A percentile compares a stretch with the other conserved stretches of the same genome.
Conservation (phyloP, 2,329 filamentous ascomycete genomes). For the Penicillium rolfsii region DNA sequence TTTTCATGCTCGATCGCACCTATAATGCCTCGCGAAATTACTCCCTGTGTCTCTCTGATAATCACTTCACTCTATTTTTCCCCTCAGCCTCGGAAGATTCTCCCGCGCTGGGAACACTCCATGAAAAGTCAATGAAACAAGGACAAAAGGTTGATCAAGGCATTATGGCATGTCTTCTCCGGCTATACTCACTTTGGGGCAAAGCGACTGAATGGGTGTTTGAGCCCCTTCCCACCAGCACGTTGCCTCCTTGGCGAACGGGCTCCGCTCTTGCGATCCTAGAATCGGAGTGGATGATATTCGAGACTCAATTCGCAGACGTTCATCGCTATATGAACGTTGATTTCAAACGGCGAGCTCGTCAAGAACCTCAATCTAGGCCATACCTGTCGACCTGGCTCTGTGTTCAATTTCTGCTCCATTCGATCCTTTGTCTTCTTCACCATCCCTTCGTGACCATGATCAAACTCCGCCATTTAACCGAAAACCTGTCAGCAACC, state of each 20-base stretch:
- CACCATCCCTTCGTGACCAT: constrained; percentile 36
- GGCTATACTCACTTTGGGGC: constrained; percentile 31
- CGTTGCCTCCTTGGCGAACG: constrained; percentile 29
- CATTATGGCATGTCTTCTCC: constrained; percentile 28
- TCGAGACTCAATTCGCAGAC: constrained; percentile 34
- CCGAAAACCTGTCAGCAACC: constrained; percentile 29
- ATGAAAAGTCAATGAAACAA: constrained; percentile 21
- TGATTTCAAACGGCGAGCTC: constrained; percentile 30
- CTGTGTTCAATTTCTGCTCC: constrained; percentile 34
- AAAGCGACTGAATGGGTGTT: constrained; percentile 34
- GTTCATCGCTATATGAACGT: constrained; percentile 34
- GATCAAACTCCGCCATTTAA: constrained; percentile 32
- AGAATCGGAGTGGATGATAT: constrained; percentile 34
- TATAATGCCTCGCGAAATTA: constrained; percentile 33
- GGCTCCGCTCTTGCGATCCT: constrained; percentile 30
- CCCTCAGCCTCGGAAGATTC: constrained; percentile 10
- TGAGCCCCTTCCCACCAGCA: constrained; percentile 20
- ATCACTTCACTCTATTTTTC: constrained; percentile 30
- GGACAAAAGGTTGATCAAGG: constrained; percentile 28
- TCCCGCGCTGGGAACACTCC: constrained; percentile 15
- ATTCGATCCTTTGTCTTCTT: constrained; percentile 30
- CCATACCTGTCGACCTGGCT: constrained; percentile 33
- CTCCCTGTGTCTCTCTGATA: constrained; percentile 30
- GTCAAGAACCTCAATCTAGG: constrained; percentile 27
- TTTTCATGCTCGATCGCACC: constrained; percentile 33